These are phyloP conservation scores for Candida koratica DNA, from an alignment of 805 yeast genomes.

Conservation along the genomic window DNA sequence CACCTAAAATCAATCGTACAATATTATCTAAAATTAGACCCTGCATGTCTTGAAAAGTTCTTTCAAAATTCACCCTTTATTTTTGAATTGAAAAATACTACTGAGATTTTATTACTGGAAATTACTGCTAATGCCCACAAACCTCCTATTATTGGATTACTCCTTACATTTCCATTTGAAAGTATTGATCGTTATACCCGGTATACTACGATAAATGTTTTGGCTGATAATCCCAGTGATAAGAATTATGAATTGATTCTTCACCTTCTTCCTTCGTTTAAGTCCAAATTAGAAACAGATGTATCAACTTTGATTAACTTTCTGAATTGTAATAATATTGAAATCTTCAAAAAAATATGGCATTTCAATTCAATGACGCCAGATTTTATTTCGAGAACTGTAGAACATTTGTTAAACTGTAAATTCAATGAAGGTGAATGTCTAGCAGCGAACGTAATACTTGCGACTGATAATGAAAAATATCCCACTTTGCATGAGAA, in stretches of 20 bases:
- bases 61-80: not conserved
- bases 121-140: not conserved
- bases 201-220: conserved; percentile 12
- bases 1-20: not conserved
- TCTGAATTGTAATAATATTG: not conserved
- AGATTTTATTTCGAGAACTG: not conserved
- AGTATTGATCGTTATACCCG: conserved; percentile 27
- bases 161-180: conserved; percentile 44
- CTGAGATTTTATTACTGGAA: not conserved
- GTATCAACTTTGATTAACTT: not conserved
- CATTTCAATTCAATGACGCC: conserved; percentile 1
- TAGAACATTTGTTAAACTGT: not conserved
- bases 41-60: not conserved
- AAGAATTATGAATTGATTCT: not conserved
- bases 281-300: conserved; percentile 45
- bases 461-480: not conserved
- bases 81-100: conserved; percentile 3
- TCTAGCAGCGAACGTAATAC: not conserved
- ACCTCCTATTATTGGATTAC: conserved; percentile 5
- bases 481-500: not conserved
- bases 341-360: conserved; percentile 8
- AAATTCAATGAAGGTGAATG: conserved; percentile 1
- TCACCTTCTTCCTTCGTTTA: conserved; percentile 50
- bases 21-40: conserved; percentile 2
- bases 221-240: conserved; percentile 20